Base-by-base conservation (phyloP, 306 rosid genomes). In the Crataegus laevigata region DNA sequence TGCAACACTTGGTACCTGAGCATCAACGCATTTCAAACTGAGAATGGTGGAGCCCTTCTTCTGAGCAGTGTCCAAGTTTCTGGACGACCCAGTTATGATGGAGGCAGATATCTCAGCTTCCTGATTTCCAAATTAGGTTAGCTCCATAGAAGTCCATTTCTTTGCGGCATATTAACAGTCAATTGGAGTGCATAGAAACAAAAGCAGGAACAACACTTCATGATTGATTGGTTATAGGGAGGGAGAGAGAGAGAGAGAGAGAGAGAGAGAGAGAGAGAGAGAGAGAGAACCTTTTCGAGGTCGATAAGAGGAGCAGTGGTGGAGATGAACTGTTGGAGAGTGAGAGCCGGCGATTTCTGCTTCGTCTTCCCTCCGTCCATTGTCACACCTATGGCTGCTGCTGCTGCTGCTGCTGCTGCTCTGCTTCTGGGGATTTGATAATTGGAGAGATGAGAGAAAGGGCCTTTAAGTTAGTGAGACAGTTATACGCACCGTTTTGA, bases 51-150 rank as follows among this genome's bases (percentile, higher is more conserved):
- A 94, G 71, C 98, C 98, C 79, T 75, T 89, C 87, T 79, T 91
- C 69, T 91, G 96, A 68, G 98, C 96, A 66, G 88, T 81, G 51
- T 94, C 97, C 81, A 94, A 80, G 79, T 85, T 91, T 69, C 98
- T 82, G 4, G 91, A 85, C 1, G 92, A 87, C 18, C 96, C 96
- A 5, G 93, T 85, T 60, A 85, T 84, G 75, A 94, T 91, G 78
- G 98, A 94, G 78, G 86, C 88, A 9, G 96, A 84, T 81, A 94
- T 91, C 85, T 94, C 97, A 80, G 97, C 96, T 71, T 92, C 98
- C 97, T 94, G 72, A 74, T 1, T 38, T 10, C 12, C 36, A 75
- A 59, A 72, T 10, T 38, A 65, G 1, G 67, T 29, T 17, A 60
- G 34, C 1, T 30, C 26, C 15, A 28, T 24, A 25, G 29, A 61